phyloP scores from a whole-genome alignment of 495 filamentous ascomycete species.

The Rhypophila decipiens region DNA sequence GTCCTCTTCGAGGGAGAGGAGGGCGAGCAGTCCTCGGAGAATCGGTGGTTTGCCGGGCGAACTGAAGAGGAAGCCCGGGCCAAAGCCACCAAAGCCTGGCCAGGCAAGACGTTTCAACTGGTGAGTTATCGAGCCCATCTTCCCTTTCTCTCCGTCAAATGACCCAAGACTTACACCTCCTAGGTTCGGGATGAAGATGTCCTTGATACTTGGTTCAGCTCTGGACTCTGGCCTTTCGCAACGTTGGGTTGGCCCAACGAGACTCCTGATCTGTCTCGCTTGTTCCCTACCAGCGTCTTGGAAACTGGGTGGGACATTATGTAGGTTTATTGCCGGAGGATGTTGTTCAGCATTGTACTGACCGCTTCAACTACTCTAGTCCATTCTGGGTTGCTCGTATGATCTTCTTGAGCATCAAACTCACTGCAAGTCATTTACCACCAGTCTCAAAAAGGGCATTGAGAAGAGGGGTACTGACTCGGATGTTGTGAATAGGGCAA shows the following conservation, averaged over 20 bases:
- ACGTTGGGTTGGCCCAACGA: constrained; percentile 69
- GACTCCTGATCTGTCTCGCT: constrained; percentile 53
- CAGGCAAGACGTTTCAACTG: constrained; percentile 60
- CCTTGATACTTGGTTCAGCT: constrained; percentile 73
- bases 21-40: constrained; percentile 22
- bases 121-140: too few relatives aligned
- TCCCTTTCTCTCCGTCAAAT: too few relatives aligned
- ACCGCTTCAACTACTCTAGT: too few relatives aligned
- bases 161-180: too few relatives aligned
- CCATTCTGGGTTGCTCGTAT: constrained; percentile 77
- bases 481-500: too few relatives aligned
- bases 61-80: constrained; percentile 53
- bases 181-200: constrained; percentile 62
- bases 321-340: constrained; percentile 5
- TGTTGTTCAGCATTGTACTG: too few relatives aligned
- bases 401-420: constrained; percentile 67
- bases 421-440: too few relatives aligned
- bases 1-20: constrained; percentile 57
- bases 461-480: too few relatives aligned
- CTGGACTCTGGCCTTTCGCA: constrained; percentile 71
- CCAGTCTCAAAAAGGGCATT: too few relatives aligned
- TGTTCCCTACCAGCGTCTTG: constrained; percentile 63
- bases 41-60: constrained; percentile 58
- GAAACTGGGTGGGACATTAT: constrained; percentile 79
- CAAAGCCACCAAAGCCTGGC: constrained; percentile 60